Evolutionary conservation across 108 stramenopile genomes (phyloP).

Genomic region (Cylindrotheca closterium): DNA sequence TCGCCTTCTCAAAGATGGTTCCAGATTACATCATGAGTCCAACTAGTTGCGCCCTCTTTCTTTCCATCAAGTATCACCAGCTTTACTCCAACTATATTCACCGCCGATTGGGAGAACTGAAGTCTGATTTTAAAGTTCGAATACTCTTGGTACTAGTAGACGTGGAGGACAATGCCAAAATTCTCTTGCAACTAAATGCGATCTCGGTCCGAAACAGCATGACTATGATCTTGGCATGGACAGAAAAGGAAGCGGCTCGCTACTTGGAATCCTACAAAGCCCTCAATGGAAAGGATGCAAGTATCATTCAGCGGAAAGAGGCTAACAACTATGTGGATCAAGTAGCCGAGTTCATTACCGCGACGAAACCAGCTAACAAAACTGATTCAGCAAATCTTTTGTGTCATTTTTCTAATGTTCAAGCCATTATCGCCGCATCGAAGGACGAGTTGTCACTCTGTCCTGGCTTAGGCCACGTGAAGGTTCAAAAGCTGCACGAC

Average conservation of each 20-base stretch:
- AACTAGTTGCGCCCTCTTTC: conserved; percentile 68
- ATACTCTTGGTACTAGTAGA: conserved; percentile 89
- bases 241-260: conserved; percentile 84
- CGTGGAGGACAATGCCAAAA: conserved; percentile 76
- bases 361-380: conserved; percentile 68
- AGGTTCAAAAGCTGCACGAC: conserved; percentile 70
- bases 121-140: conserved; percentile 68
- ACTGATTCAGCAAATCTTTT: conserved; percentile 75
- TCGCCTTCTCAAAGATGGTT: conserved; percentile 61
- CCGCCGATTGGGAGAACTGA: conserved; percentile 64
- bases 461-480: conserved; percentile 81
- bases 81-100: conserved; percentile 73
- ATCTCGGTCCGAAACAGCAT: conserved; percentile 68
- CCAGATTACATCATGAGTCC: conserved; percentile 77
- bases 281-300: conserved; percentile 86
- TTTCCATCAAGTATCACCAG: conserved; percentile 75
- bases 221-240: conserved; percentile 86
- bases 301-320: conserved; percentile 68
- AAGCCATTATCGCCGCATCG: conserved; percentile 54
- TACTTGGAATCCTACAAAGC: conserved; percentile 94
- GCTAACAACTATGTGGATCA: conserved; percentile 60
- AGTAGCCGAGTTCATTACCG: conserved; percentile 60
- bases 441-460: conserved; percentile 76
- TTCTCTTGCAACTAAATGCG: conserved; percentile 73
- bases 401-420: conserved; percentile 60